Conservation (phyloP, 208 protist genomes). For the Acanthamoeba culbertsoni region DNA sequence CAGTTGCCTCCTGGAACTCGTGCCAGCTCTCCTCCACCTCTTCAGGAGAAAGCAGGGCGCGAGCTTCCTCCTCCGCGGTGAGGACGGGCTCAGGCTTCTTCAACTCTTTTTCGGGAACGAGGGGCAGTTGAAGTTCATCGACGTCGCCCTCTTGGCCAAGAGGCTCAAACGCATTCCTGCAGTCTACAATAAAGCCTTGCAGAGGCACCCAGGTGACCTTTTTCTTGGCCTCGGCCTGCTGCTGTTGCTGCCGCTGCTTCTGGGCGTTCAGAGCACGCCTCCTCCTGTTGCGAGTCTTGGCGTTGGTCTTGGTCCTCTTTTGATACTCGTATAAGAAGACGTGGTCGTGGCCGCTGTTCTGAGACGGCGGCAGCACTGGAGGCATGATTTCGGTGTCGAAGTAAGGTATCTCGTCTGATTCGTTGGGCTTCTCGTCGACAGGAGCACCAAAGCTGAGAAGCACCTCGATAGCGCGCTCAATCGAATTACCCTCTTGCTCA, state of each 20-base stretch:
- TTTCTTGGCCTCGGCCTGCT: background rate
- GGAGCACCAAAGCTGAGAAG: background rate
- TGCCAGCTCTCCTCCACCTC: background rate
- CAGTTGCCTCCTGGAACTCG: background rate
- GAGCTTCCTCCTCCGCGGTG: background rate
- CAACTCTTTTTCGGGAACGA: no score
- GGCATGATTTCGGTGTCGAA: background rate
- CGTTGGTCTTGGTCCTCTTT: background rate
- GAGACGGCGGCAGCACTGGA: background rate
- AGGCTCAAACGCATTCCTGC: background rate
- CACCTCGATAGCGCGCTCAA: background rate
- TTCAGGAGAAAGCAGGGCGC: background rate
- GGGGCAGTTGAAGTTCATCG: background rate
- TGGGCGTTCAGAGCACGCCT: background rate
- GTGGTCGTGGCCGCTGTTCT: constrained; percentile 1
- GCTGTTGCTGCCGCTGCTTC: background rate
- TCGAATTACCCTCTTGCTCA: background rate
- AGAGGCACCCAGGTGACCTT: background rate
- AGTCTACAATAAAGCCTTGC: background rate
- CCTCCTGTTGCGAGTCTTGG: background rate
- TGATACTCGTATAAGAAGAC: background rate
- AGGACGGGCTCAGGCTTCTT: no score
- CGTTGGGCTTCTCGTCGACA: background rate
- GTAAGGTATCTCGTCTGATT: background rate
- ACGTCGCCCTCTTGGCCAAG: background rate